Conservation (phyloP, 2,329 filamentous ascomycete genomes). For the Cadophora sp. region DNA sequence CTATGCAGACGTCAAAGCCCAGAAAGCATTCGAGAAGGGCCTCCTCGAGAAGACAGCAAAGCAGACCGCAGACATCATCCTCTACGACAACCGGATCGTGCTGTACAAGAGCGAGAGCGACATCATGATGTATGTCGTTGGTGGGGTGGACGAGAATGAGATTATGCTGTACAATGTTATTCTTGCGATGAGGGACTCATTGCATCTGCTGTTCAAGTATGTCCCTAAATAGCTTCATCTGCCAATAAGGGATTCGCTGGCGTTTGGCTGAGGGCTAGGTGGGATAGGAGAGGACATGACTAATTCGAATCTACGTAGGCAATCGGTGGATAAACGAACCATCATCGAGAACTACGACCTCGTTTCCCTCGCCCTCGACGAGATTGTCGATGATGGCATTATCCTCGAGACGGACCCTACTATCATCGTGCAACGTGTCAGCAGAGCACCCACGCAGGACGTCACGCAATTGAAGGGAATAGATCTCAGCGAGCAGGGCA, state of each 20-base stretch:
- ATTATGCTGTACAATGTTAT: constrained; percentile 95
- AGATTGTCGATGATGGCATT: constrained; percentile 94
- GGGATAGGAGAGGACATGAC: not conserved
- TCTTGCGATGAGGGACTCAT: constrained; percentile 84
- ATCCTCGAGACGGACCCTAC: constrained; percentile 97
- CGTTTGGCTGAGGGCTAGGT: too few relatives aligned
- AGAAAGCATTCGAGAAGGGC: constrained; percentile 97
- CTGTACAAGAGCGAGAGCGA: constrained; percentile 99
- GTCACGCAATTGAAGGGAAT: constrained; percentile 88
- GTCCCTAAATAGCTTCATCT: too few relatives aligned
- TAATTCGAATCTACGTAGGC: constrained; percentile 57
- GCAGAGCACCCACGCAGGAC: constrained; percentile 89
- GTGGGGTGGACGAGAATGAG: constrained; percentile 93
- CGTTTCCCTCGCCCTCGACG: constrained; percentile 90
- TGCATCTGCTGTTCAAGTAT: constrained; percentile 92
- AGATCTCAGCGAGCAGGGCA: constrained; percentile 92
- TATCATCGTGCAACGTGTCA: constrained; percentile 90
- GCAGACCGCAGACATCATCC: constrained; percentile 92
- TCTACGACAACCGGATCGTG: constrained; percentile 96
- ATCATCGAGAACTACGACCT: constrained; percentile 99
- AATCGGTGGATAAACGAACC: constrained; percentile 96
- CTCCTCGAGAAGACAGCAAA: constrained; percentile 95
- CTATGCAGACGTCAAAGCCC: constrained; percentile 88
- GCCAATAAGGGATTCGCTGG: too few relatives aligned
- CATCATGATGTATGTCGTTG: constrained; percentile 95